Evolutionary conservation across 2,329 filamentous ascomycete genomes (phyloP).

Genomic region (Exophiala alcalophila): DNA sequence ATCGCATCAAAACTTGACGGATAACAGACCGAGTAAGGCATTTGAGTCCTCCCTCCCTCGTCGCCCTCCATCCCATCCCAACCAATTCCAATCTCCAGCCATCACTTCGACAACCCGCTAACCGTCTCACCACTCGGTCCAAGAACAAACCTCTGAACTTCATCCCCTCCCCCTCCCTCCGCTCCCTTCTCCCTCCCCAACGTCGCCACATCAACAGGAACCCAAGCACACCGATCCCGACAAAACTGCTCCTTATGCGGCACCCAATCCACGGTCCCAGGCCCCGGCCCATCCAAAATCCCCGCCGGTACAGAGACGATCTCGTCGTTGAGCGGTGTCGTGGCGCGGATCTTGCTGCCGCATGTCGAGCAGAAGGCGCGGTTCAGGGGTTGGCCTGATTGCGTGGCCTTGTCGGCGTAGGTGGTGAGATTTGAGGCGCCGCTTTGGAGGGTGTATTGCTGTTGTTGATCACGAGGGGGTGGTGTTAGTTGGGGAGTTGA

Average conservation of each 20-base stretch:
- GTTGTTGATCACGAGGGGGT: not conserved
- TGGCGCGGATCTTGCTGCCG: conserved; percentile 20
- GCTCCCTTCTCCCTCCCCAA: conserved; percentile 5
- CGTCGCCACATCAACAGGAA: conserved; percentile 12
- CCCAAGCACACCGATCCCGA: conserved; percentile 11
- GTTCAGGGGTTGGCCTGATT: conserved; percentile 18
- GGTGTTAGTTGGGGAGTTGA: not conserved
- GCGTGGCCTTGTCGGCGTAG: conserved; percentile 17
- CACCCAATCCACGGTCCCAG: conserved; percentile 11
- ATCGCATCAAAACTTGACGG: too few species aligned
- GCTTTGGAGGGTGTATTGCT: conserved; percentile 21
- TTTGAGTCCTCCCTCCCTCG: too few species aligned
- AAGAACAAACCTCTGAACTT: conserved; percentile 10
- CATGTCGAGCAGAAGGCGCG: conserved; percentile 23
- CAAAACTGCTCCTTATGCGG: conserved; percentile 25
- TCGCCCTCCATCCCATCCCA: too few species aligned
- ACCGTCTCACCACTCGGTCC: conserved; percentile 2
- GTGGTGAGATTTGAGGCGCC: conserved; percentile 11
- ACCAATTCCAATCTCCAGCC: too few species aligned
- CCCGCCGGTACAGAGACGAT: conserved; percentile 22
- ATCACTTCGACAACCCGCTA: not conserved
- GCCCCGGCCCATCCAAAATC: conserved; percentile 7
- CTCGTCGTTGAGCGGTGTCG: conserved; percentile 22
- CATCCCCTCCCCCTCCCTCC: too few species aligned
- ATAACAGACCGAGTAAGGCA: too few species aligned